Conservation (phyloP, 2,329 filamentous ascomycete genomes). For the Aspergillus brasiliensis region DNA sequence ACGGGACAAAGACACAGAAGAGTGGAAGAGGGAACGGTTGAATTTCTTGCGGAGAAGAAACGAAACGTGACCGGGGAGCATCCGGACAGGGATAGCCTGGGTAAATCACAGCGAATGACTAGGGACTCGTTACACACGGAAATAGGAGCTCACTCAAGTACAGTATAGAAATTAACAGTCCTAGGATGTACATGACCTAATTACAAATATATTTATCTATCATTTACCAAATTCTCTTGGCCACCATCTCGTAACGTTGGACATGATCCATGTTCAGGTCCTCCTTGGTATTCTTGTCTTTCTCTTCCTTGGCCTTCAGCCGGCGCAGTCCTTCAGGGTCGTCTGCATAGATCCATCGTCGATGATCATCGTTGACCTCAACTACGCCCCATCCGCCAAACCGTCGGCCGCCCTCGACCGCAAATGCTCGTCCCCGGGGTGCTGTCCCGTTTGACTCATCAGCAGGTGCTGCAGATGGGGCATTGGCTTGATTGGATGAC, state of each 20-base stretch:
- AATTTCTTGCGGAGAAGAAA: neutral
- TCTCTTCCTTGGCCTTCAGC: constrained; percentile 63
- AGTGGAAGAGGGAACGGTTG: neutral
- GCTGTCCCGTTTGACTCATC: constrained; percentile 20
- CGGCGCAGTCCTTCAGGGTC: constrained; percentile 71
- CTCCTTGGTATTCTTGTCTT: constrained; percentile 60
- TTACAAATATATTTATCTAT: neutral
- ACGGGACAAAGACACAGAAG: neutral
- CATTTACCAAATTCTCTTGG: constrained; percentile 88
- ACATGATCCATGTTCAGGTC: constrained; percentile 65
- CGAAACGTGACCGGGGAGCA: too few species aligned
- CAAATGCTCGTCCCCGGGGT: constrained; percentile 46
- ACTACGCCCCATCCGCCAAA: constrained; percentile 82
- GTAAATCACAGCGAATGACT: too few species aligned
- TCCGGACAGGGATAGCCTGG: too few species aligned
- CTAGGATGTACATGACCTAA: neutral
- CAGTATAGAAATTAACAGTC: neutral
- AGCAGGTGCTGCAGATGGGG: constrained; percentile 6
- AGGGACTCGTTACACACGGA: too few species aligned
- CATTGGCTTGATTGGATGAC: constrained; percentile 19
- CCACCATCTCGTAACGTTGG: constrained; percentile 88
- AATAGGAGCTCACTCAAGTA: too few species aligned
- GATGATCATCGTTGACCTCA: constrained; percentile 85
- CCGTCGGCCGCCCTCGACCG: constrained; percentile 72
- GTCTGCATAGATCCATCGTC: constrained; percentile 83